A percentile compares a stretch with the other conserved stretches of the same genome.
phyloP scores from a whole-genome alignment of 257 asterid species.

The Mentha longifolia region DNA sequence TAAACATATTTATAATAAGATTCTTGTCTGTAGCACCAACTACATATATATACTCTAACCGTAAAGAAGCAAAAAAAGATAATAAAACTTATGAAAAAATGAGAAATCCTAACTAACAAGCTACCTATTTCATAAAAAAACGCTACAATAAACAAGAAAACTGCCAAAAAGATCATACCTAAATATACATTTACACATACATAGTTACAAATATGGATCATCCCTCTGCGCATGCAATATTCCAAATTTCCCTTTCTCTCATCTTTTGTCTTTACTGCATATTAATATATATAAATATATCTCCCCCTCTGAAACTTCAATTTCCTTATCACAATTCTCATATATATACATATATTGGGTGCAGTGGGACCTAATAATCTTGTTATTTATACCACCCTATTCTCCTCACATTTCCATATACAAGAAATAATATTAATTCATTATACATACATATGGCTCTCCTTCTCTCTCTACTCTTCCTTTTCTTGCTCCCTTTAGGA shows the following conservation, averaged over 20 bases:
- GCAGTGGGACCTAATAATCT: conserved; percentile 51
- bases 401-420: conserved; percentile 19
- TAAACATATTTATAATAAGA: not conserved
- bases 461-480: conserved; percentile 38
- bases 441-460: conserved; percentile 39
- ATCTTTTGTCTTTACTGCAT: not conserved
- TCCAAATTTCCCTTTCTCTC: not conserved
- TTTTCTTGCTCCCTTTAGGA: conserved; percentile 45
- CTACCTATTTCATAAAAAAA: conserved; percentile 17
- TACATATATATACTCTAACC: not conserved
- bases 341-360: not conserved
- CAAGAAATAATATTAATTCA: not conserved
- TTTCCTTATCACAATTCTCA: conserved; percentile 36
- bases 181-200: not conserved
- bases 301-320: conserved; percentile 7
- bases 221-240: conserved; percentile 24
- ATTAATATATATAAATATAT: no score
- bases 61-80: conserved; percentile 20
- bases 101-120: conserved; percentile 38
- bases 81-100: no score
- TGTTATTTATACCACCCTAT: conserved; percentile 48
- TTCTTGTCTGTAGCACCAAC: not conserved
- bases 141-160: conserved; percentile 20
- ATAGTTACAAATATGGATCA: conserved; percentile 1
- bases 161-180: conserved; percentile 17